Conservation (phyloP, 257 asterid genomes). For the Catharanthus roseus region DNA sequence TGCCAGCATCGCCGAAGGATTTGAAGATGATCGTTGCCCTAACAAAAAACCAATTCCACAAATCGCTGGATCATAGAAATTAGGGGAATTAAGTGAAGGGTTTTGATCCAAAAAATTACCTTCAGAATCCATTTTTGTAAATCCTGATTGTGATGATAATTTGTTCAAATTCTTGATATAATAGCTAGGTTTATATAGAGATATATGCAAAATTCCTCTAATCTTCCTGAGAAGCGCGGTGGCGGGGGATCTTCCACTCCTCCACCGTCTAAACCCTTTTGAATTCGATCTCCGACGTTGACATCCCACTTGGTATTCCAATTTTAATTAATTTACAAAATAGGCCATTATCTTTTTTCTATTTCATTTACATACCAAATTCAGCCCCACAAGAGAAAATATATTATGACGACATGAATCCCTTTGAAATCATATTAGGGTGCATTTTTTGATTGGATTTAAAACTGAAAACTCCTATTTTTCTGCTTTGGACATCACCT, state of each 20-base stretch:
- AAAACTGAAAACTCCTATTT: too few species aligned
- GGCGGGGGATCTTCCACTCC: neutral
- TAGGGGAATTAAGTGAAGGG: neutral
- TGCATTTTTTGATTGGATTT: too few species aligned
- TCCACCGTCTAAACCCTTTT: slow-evolving; percentile 6
- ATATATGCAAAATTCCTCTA: neutral
- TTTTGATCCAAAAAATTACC: slow-evolving; percentile 30
- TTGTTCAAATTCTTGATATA: neutral
- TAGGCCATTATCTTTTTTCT: neutral
- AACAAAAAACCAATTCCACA: slow-evolving; percentile 10
- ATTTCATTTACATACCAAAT: neutral
- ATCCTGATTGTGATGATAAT: slow-evolving; percentile 10
- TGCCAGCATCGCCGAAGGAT: slow-evolving; percentile 70
- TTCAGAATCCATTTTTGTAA: slow-evolving; percentile 59
- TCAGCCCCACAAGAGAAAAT: neutral
- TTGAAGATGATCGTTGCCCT: slow-evolving; percentile 76
- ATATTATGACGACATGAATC: too few species aligned
- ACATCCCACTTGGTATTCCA: neutral
- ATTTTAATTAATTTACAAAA: neutral
- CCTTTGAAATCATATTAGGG: too few species aligned
- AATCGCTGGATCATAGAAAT: neutral
- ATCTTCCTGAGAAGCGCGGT: neutral
- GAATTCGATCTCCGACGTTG: neutral
- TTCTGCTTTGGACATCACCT: too few species aligned
- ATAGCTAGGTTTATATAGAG: neutral